Base-by-base conservation (phyloP, 192 early-diverging fungal genomes). In the Entophlyctis luteolus region DNA sequence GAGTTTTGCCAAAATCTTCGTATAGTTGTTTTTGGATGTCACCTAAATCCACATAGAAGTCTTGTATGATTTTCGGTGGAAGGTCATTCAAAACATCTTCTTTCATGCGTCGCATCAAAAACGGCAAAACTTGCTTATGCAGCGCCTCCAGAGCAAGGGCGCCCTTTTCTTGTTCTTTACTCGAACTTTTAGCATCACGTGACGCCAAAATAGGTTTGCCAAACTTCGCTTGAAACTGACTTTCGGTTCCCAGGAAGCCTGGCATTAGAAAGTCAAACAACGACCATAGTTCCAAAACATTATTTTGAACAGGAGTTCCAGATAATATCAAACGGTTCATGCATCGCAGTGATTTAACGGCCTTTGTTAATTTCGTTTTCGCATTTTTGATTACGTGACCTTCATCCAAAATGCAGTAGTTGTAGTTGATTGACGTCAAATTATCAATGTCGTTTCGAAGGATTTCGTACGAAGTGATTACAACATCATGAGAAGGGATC, bases 51-150 rank as follows among this genome's bases (percentile, higher is more conserved):
- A 96, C 96, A 75, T 99, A 95, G 75, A 97, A 95, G 75, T 98
- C 95, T 84, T 98, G 95, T 68, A 98, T 97, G 63, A 99, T 99
- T 81, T 99, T 99, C 39, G 97, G 95, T 54, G 97, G 97, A 65
- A 99, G 75, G 70, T 98, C 95, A 62, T 91, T 80, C 57, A 97
- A 74, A 10, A 99, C 97, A 71, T 99, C 94, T 77, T 98, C 94
- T 74, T 99, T 99, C 85, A 99, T 86, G 27, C 97, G 85, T 14
- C 95, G 86, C 72, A 99, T 70, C 53, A 99, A 59, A 80, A 98
- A 99, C 22, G 97, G 97, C 42, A 98, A 72, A 0, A 97, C 95
- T 71, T 98, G 97, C 48, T 93, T 92, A 71, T 98, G 97, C 62
- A 99, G 77, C 4, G 90, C 91, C 71, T 98, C 90, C 32, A 99